phyloP scores from a whole-genome alignment of 495 filamentous ascomycete species.

The Penicillium chermesinum region DNA sequence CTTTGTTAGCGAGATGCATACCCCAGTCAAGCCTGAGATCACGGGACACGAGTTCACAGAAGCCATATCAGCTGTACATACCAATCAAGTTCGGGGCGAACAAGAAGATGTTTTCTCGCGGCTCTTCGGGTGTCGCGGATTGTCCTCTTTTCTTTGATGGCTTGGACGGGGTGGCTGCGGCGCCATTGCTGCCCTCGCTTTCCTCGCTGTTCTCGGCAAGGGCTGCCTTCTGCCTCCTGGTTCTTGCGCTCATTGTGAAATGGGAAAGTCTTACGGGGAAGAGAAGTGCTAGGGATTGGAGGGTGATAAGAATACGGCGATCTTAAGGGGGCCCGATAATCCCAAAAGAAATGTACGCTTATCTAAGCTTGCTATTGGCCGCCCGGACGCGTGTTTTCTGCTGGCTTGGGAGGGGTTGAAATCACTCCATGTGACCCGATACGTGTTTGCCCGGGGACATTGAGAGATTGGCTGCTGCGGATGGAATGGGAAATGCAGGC shows the following conservation, averaged over 20 bases:
- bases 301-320: background rate
- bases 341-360: slow-evolving; percentile 6
- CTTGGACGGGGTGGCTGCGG: slow-evolving; percentile 22
- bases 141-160: slow-evolving; percentile 24
- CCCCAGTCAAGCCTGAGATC: no score
- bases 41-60: no score
- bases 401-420: no score
- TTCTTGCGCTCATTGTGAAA: slow-evolving; percentile 38
- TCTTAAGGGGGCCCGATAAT: slow-evolving; percentile 8
- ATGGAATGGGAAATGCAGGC: no score
- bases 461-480: no score
- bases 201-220: slow-evolving; percentile 32
- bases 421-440: no score
- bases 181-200: slow-evolving; percentile 33
- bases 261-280: background rate
- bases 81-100: slow-evolving; percentile 94
- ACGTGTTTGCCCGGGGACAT: no score
- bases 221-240: slow-evolving; percentile 41
- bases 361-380: slow-evolving; percentile 5
- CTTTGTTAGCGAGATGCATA: background rate
- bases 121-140: slow-evolving; percentile 26
- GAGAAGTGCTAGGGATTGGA: slow-evolving; percentile 1
- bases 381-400: background rate
- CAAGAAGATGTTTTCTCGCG: slow-evolving; percentile 85
- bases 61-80: slow-evolving; percentile 35